Base-by-base conservation (phyloP, 2,329 filamentous ascomycete genomes). In the Periglandula ipomoeae region DNA sequence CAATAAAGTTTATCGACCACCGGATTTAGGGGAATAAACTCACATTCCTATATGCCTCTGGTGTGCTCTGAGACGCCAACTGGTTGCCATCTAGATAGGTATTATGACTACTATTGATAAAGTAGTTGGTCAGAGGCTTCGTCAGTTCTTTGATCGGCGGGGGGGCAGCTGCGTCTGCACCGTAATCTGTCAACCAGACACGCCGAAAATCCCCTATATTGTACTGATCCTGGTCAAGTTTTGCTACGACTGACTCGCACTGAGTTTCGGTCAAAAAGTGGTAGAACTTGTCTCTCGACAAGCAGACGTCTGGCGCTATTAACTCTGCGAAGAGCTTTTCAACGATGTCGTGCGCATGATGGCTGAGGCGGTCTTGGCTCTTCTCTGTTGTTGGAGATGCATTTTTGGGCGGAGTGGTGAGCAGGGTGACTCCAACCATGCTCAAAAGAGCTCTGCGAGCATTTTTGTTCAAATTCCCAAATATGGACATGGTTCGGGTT, bases 51-150 rank as follows among this genome's bases (percentile, higher is more conserved):
- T 96, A 96, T 11, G 85, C 81, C 49, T 89, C 82, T 0, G 84
- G 81, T 24, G 85, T 89, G 51, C 87, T 85, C 51, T 81, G 80
- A 42, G 88, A 89, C 52, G 81, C 83, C 37, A 93, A 74, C 66
- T 96, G 91, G 59, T 95, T 89, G 2, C 90, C 90, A 2, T 84
- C 83, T 38, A 95, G 72, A 64, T 95, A 96, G 0, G 90, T 96
- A 63, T 96, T 96, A 71, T 96, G 90, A 61, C 89, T 95, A 56
- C 88, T 94, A 53, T 85, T 95, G 63, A 96, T 90, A 65, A 89
- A 96, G 70, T 96, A 96, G 62, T 94, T 89, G 42, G 85, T 87
- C 50, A 95, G 74, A 4, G 88, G 86, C 46, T 77, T 79, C 0
- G 76, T 76, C 27, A 81, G 63, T 60, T 89, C 84, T 50, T 79